Evolutionary conservation across 2,329 filamentous ascomycete genomes (phyloP).

Genomic region (Penicillium capsulatum): DNA sequence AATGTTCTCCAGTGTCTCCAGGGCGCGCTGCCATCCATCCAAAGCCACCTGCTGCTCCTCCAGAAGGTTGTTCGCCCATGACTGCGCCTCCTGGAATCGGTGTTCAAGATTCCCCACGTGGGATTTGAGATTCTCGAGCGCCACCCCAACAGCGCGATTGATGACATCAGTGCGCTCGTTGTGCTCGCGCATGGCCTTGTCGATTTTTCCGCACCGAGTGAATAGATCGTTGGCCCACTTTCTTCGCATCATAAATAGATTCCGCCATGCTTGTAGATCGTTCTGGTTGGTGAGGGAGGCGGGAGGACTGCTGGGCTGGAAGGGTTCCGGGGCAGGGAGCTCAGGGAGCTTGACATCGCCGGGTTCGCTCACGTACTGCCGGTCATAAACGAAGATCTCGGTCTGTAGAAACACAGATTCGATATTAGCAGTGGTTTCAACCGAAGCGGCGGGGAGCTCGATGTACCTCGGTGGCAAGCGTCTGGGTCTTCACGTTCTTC

Average conservation of each 20-base stretch:
- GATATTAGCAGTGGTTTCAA: constrained; percentile 1
- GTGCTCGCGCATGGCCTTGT: constrained; percentile 56
- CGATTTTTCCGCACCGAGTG: constrained; percentile 64
- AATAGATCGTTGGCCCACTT: constrained; percentile 72
- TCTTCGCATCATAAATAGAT: constrained; percentile 74
- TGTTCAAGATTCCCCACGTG: constrained; percentile 45
- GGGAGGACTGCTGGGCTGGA: constrained; percentile 62
- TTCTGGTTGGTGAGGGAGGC: constrained; percentile 76
- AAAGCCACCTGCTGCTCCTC: constrained; percentile 44
- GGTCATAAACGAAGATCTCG: constrained; percentile 90
- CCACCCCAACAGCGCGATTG: constrained; percentile 73
- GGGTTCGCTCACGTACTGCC: constrained; percentile 58
- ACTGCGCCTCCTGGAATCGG: constrained; percentile 44
- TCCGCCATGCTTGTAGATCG: constrained; percentile 81
- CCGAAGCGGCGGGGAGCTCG: background rate
- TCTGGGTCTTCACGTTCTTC: constrained; percentile 76
- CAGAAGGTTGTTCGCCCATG: constrained; percentile 44
- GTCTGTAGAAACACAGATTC: constrained; percentile 49
- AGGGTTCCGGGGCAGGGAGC: constrained; percentile 53
- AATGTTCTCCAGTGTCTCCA: constrained; percentile 38
- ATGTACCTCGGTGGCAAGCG: constrained; percentile 71
- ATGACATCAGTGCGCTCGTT: constrained; percentile 51
- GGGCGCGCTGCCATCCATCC: constrained; percentile 41
- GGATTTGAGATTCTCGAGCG: constrained; percentile 66
- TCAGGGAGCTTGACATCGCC: constrained; percentile 48